These are phyloP conservation scores for Alternaria longipes DNA, from an alignment of 2,329 filamentous ascomycete genomes.

Conservation along the genomic window DNA sequence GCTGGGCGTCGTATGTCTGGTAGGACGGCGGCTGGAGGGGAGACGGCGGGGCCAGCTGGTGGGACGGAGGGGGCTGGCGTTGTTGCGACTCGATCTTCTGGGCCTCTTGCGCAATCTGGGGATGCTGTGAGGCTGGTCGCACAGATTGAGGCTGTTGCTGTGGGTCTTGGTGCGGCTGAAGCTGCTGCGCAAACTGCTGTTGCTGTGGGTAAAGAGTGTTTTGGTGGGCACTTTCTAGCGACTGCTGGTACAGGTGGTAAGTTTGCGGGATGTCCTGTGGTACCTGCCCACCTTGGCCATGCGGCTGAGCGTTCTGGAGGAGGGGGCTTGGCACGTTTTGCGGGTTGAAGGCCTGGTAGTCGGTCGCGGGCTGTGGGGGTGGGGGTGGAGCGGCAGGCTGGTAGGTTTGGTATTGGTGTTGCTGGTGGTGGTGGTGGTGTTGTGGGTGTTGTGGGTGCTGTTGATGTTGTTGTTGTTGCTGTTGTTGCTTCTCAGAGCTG, in stretches of 20 bases:
- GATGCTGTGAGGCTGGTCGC: constrained; percentile 42
- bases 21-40: constrained; percentile 45
- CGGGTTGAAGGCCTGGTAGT: constrained; percentile 48
- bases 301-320: constrained; percentile 41
- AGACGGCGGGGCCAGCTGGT: constrained; percentile 48
- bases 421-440: constrained; percentile 38
- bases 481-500: constrained; percentile 50
- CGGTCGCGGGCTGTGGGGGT: constrained; percentile 31
- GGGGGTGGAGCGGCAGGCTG: constrained; percentile 36
- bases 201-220: constrained; percentile 40
- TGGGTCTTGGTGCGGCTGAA: constrained; percentile 28
- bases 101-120: constrained; percentile 41
- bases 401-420: constrained; percentile 45
- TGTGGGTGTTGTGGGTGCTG: constrained; percentile 41
- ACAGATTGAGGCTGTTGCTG: constrained; percentile 41
- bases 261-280: constrained; percentile 35
- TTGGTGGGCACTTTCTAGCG: constrained; percentile 39
- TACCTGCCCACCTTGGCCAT: constrained; percentile 36
- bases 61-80: constrained; percentile 46
- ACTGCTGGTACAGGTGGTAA: constrained; percentile 31
- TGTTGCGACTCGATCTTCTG: constrained; percentile 42
- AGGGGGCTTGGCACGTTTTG: constrained; percentile 43
- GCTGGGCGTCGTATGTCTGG: constrained; percentile 46
- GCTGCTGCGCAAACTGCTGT: constrained; percentile 26
- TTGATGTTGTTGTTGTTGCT: constrained; percentile 32